Base-by-base conservation (phyloP, 2,329 filamentous ascomycete genomes). In the Meredithiella fracta region DNA sequence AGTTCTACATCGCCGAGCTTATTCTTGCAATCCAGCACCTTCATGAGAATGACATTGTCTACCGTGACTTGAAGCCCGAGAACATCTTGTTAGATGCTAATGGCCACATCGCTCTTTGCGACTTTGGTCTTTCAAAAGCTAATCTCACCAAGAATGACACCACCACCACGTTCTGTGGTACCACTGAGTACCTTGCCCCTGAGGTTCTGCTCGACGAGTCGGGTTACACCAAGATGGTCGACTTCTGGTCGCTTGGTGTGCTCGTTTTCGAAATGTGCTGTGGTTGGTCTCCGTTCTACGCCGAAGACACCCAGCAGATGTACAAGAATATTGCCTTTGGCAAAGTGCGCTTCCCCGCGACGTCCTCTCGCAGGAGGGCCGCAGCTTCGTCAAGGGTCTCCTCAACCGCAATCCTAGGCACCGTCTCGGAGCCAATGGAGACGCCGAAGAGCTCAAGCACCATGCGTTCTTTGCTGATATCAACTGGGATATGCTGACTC, bases 251-350 rank as follows among this genome's bases (percentile, higher is more conserved):
- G 1, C 76, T 98, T 11, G 92, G 92, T 57, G 92, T 98, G 51
- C 75, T 98, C 55, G 92, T 98, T 1, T 98, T 98, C 64, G 92
- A 98, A 69, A 98, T 98, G 92, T 98, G 92, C 73, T 98, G 92
- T 64, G 92, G 92, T 34, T 98, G 92, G 92, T 96, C 89, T 64
- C 92, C 92, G 0, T 98, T 98, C 71, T 98, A 97, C 64, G 92
- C 92, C 57, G 92, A 98, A 65, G 92, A 98, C 66, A 98, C 92
- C 0, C 92, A 98, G 69, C 92, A 98, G 68, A 98, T 98, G 92
- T 98, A 98, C 75, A 98, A 98, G 75, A 98, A 98, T 72, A 98
- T 98, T 67, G 92, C 92, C 0, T 98, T 98, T 65, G 92, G 92
- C 66, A 98, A 98, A 67, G 92, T 98, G 58, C 79, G 92, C 59